Percentiles rank a stretch among this genome's conserved stretches.
These are phyloP conservation scores for Aureobasidium namibiae DNA, from an alignment of 2,329 filamentous ascomycete species.

Conservation along the genomic window DNA sequence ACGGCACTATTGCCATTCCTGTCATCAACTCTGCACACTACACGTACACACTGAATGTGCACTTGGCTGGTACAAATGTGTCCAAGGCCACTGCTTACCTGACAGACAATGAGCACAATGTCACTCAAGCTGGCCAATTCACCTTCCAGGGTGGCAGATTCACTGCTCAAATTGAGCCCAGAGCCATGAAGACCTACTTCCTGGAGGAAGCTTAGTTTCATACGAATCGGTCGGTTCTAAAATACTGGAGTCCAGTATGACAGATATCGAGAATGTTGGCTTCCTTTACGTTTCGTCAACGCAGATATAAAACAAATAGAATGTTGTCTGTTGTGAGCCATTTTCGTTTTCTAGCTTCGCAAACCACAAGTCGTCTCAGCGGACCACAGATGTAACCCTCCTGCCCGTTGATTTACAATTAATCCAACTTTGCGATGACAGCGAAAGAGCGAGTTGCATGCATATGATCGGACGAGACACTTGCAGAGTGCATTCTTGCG, in stretches of 20 bases:
- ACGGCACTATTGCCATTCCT: conserved; percentile 19
- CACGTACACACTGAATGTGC: conserved; percentile 15
- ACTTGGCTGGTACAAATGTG: conserved; percentile 13
- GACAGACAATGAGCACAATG: conserved; percentile 19
- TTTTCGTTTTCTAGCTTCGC: too few species aligned
- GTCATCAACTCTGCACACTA: conserved; percentile 20
- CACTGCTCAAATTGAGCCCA: conserved; percentile 16
- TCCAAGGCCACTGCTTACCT: conserved; percentile 16
- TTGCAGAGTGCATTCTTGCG: too few species aligned
- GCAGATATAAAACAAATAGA: too few species aligned
- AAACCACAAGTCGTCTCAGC: too few species aligned
- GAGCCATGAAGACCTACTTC: conserved; percentile 20
- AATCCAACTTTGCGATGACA: too few species aligned
- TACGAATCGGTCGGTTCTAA: background rate
- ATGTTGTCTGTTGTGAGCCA: too few species aligned
- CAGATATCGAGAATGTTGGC: background rate
- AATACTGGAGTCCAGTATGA: background rate
- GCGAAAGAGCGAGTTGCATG: too few species aligned
- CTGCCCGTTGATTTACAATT: too few species aligned
- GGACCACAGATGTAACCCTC: too few species aligned
- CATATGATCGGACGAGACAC: too few species aligned
- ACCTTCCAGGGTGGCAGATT: conserved; percentile 11
- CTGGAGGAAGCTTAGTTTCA: background rate
- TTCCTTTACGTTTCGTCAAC: too few species aligned
- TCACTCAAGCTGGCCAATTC: conserved; percentile 10